Percentiles rank a stretch among this genome's conserved stretches.
Evolutionary conservation across 768 basidiomycete species (phyloP).

Genomic region (Pilatotrama ljubarskyi): DNA sequence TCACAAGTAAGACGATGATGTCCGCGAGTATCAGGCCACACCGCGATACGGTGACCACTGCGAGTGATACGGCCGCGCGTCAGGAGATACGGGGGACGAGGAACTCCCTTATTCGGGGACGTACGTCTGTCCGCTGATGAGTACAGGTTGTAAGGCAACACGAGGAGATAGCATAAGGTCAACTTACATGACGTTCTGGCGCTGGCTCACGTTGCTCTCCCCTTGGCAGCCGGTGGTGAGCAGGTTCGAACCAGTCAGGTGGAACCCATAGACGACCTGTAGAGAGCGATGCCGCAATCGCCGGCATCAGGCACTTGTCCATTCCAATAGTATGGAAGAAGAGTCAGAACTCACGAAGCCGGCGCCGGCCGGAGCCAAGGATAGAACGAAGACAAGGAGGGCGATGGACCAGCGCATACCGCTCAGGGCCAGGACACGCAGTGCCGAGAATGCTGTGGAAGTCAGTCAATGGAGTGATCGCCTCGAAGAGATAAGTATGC

Average conservation of each 20-base stretch:
- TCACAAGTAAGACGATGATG: background rate
- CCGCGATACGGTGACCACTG: background rate
- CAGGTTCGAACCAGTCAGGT: background rate
- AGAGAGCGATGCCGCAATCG: too few species aligned
- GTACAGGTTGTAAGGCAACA: too few species aligned
- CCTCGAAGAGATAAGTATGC: too few species aligned
- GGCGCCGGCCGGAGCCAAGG: background rate
- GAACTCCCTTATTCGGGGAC: too few species aligned
- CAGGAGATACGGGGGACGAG: background rate
- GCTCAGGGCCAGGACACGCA: background rate
- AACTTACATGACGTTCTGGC: background rate
- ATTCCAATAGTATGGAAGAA: background rate
- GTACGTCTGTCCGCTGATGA: background rate
- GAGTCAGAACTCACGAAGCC: background rate
- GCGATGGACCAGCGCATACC: background rate
- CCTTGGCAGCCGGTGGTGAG: background rate
- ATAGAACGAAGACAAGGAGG: background rate
- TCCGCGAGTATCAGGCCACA: background rate
- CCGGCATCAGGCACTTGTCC: too few species aligned
- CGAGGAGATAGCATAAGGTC: background rate
- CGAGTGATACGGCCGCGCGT: too few species aligned
- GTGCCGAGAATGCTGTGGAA: constrained; percentile 1
- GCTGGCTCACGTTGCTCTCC: background rate
- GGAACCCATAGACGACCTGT: background rate
- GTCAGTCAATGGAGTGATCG: too few species aligned